phyloP scores from a whole-genome alignment of 2,329 filamentous ascomycete species.

The Geosmithia morbida region DNA sequence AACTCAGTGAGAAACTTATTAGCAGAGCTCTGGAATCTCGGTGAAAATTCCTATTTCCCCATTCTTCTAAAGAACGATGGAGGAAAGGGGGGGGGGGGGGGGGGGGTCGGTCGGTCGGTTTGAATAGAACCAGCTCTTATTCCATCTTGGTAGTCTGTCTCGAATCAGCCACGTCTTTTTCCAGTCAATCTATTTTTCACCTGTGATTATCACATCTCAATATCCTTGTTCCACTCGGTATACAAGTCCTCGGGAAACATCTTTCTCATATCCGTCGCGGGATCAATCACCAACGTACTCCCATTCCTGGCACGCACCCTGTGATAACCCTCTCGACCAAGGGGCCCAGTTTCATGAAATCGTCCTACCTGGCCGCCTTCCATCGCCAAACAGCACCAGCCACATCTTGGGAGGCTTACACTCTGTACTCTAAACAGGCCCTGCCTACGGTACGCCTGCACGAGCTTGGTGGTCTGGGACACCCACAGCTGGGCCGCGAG shows the following conservation, averaged over 20 bases:
- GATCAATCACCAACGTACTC: slow-evolving; percentile 11
- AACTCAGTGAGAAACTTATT: slow-evolving; percentile 12
- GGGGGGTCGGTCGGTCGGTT: too few relatives aligned
- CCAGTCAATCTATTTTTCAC: too few relatives aligned
- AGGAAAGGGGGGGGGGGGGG: too few relatives aligned
- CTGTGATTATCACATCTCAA: background rate
- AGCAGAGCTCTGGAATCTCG: too few relatives aligned
- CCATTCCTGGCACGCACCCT: slow-evolving; percentile 7
- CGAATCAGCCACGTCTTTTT: too few relatives aligned
- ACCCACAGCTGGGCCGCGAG: slow-evolving; percentile 27
- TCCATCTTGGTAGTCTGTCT: too few relatives aligned
- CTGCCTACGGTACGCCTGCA: slow-evolving; percentile 24
- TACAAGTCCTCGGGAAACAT: slow-evolving; percentile 17
- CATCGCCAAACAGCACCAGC: background rate
- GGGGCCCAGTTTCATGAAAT: slow-evolving; percentile 3
- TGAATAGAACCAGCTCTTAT: too few relatives aligned
- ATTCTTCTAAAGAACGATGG: too few relatives aligned
- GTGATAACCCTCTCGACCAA: slow-evolving; percentile 18
- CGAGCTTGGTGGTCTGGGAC: slow-evolving; percentile 29
- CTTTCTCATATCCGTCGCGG: slow-evolving; percentile 4
- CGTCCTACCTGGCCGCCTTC: background rate
- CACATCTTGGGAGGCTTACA: background rate
- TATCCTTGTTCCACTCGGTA: slow-evolving; percentile 9
- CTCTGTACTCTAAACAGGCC: slow-evolving; percentile 20
- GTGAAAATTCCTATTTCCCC: too few relatives aligned